phyloP scores from a whole-genome alignment of 2,329 filamentous ascomycete species.

The Claviceps humidiphila region DNA sequence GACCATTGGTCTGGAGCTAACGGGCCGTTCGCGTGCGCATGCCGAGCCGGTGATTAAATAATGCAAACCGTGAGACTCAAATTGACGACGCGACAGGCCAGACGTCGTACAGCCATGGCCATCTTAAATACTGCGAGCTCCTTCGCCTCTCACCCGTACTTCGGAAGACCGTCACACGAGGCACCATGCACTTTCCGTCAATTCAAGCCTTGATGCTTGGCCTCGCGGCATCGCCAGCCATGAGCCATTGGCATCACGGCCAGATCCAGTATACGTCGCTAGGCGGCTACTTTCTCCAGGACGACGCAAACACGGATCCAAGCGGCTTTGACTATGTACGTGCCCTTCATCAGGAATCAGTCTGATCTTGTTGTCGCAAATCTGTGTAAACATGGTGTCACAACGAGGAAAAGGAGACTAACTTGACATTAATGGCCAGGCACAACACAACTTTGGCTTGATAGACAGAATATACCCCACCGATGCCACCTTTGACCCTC shows the following conservation, averaged over 20 bases:
- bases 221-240: slow-evolving; percentile 14
- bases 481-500: slow-evolving; percentile 28
- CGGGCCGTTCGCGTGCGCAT: background rate
- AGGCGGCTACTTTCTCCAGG: slow-evolving; percentile 50
- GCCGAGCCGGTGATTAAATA: background rate
- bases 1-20: background rate
- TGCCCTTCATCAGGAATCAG: background rate
- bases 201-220: slow-evolving; percentile 18
- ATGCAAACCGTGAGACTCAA: background rate
- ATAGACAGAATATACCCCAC: slow-evolving; percentile 48
- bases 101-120: background rate
- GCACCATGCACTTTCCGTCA: slow-evolving; percentile 19
- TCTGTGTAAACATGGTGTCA: background rate
- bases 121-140: background rate
- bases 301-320: slow-evolving; percentile 41
- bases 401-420: background rate
- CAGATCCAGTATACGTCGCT: slow-evolving; percentile 48
- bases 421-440: slow-evolving; percentile 24
- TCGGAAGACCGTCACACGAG: background rate
- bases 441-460: slow-evolving; percentile 49
- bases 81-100: background rate
- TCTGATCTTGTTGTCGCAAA: background rate
- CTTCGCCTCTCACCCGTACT: background rate
- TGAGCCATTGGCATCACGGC: slow-evolving; percentile 18
- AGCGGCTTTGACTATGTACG: slow-evolving; percentile 51